These are phyloP conservation scores for Citrullus colocynthis DNA, from an alignment of 306 rosid genomes.

Conservation along the genomic window DNA sequence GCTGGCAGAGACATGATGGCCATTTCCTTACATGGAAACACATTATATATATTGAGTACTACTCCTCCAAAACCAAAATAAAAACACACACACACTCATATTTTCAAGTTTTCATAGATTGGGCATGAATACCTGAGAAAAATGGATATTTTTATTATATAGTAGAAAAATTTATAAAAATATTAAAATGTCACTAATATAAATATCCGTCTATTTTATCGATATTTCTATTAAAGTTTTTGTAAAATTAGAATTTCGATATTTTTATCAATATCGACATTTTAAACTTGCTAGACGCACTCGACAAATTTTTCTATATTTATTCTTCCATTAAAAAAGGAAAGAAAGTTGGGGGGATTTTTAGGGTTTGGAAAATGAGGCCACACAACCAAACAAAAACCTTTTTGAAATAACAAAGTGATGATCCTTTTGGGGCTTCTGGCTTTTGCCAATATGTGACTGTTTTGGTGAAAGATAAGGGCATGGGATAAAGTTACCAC, in stretches of 20 bases:
- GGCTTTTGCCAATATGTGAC: constrained; percentile 24
- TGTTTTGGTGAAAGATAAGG: constrained; percentile 50
- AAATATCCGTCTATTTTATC: no score
- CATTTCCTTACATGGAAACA: constrained; percentile 31
- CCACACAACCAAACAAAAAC: not conserved
- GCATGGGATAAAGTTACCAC: constrained; percentile 55
- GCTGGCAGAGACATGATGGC: constrained; percentile 20
- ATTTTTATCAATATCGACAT: no score
- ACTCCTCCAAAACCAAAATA: constrained; percentile 15
- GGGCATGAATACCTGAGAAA: no score
- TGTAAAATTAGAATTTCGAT: no score
- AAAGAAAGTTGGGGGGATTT: not conserved
- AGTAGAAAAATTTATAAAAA: no score
- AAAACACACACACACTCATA: no score
- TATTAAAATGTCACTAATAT: no score
- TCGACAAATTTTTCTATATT: no score
- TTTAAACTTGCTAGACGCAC: no score
- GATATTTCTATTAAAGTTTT: no score
- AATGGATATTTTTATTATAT: no score
- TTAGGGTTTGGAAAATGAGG: constrained; percentile 2
- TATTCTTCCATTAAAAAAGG: not conserved
- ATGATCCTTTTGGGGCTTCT: constrained; percentile 1
- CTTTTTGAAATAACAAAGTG: not conserved
- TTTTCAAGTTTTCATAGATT: no score
- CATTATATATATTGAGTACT: constrained; percentile 11